Base-by-base conservation (phyloP, 108 stramenopile species). In the Cyclotella baltica region DNA sequence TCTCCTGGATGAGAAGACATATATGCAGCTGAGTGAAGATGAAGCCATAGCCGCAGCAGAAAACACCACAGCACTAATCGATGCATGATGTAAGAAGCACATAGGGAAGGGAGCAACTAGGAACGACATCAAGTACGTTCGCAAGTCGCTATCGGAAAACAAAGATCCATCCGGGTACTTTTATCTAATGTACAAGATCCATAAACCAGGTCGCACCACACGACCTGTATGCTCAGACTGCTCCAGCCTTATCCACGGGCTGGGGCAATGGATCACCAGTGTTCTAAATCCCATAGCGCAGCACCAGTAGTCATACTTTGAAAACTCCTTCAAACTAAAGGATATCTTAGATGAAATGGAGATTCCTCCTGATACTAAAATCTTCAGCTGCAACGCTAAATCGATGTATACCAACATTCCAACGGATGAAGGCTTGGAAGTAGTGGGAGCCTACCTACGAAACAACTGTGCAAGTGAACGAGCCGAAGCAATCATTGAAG, bases 391-490 rank as follows among this genome's bases (percentile, higher is more conserved):
- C 16, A 73, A 81, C 46, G 80, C 73, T 11, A 43, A n/a, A 62
- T 61, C 73, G 6, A 75, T 81, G 73, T 75, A 75, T 35, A 68
- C 80, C 2, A 81, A 81, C 62, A 81, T 81, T 18, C 59, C 36
- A 28, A 75, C 80, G 1, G 28, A 40, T 1, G 25, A 19, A 40
- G 80, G 73, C 13, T 68, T 81, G 11, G 28, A 34, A n/a, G 27
- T 46, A 4, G 73, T 75, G 3, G 43, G 56, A 0, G 16, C 1
- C 8, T 75, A 47, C 50, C 38, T 80, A 11, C 67, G 50, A 30
- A 11, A 51, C 23, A 52, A 52, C 16, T 37, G 25, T 16, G 29
- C 25, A 20, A 55, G 53, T 20, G 22, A 11, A 13, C 11, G 22
- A 8, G 30, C 50, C 1, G 71, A 72, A 36, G 67, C 80, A 9